Evolutionary conservation across 2,329 filamentous ascomycete species (phyloP).

Genomic region (Diplocarpon rosae): DNA sequence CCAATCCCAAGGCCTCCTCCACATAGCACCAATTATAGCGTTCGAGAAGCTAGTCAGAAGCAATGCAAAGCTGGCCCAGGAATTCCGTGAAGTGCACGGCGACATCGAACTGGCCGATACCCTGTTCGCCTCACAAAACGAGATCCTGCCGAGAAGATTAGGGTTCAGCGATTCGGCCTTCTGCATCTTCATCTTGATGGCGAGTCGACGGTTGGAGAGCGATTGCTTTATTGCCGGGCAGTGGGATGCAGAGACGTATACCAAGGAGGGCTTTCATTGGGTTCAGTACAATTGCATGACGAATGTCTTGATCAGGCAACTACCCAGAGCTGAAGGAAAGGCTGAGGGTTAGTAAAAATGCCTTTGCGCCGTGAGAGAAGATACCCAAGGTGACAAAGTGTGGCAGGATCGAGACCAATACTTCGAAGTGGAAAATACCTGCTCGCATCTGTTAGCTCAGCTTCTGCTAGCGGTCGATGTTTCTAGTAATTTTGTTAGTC

Average conservation of each 20-base stretch:
- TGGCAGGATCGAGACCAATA: conserved; percentile 10
- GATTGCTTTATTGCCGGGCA: conserved; percentile 11
- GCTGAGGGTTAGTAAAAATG: conserved; percentile 10
- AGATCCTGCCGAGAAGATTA: conserved; percentile 12
- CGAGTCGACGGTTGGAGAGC: conserved; percentile 10
- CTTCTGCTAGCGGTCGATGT: neutral
- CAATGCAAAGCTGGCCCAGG: conserved; percentile 3
- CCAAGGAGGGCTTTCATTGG: conserved; percentile 11
- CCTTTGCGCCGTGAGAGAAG: conserved; percentile 10
- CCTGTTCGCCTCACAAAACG: conserved; percentile 9
- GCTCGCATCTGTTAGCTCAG: neutral
- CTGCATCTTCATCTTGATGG: conserved; percentile 13
- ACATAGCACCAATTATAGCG: conserved; percentile 8
- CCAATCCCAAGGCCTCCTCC: conserved; percentile 10
- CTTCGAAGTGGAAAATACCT: conserved; percentile 1
- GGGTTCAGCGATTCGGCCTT: conserved; percentile 14
- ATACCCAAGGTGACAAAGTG: conserved; percentile 3
- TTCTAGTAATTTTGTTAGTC: no score
- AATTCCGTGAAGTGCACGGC: conserved; percentile 4
- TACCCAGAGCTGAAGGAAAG: conserved; percentile 8
- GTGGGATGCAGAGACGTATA: conserved; percentile 10
- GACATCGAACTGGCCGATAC: conserved; percentile 12
- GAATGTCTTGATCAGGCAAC: conserved; percentile 9
- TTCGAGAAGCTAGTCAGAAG: conserved; percentile 10
- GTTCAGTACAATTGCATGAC: conserved; percentile 10